phyloP scores from a whole-genome alignment of 1,284 basidiomycete genomes.

The Athelia psychrophila region DNA sequence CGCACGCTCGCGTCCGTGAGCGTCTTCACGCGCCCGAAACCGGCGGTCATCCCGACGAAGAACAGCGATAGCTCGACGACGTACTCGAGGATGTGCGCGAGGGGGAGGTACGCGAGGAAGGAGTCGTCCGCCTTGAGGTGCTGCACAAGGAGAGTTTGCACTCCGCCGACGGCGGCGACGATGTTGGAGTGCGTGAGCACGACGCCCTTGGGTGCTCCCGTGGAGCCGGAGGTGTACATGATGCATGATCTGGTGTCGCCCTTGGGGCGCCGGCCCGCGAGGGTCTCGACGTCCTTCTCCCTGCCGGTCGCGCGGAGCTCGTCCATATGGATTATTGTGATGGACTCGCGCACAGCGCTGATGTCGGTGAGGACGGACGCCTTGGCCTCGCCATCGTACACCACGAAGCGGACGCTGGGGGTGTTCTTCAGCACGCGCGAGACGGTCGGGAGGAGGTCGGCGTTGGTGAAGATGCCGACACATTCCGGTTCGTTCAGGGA shows the following conservation, averaged over 20 bases:
- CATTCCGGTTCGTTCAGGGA: slow-evolving; percentile 92
- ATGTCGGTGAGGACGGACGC: slow-evolving; percentile 59
- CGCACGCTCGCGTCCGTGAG: slow-evolving; percentile 89
- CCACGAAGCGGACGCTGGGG: slow-evolving; percentile 72
- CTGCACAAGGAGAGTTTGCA: slow-evolving; percentile 76
- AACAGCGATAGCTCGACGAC: slow-evolving; percentile 72
- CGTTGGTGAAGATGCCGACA: slow-evolving; percentile 90
- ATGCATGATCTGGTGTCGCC: slow-evolving; percentile 80
- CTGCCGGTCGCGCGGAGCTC: slow-evolving; percentile 69
- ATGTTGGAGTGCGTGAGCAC: slow-evolving; percentile 88
- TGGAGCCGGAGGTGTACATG: slow-evolving; percentile 97
- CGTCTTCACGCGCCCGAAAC: slow-evolving; percentile 95
- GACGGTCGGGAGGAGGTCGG: slow-evolving; percentile 78
- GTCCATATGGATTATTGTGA: slow-evolving; percentile 65
- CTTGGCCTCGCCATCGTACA: slow-evolving; percentile 82
- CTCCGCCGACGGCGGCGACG: slow-evolving; percentile 79
- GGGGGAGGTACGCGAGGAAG: slow-evolving; percentile 91
- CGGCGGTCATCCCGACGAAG: slow-evolving; percentile 72
- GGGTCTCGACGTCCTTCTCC: slow-evolving; percentile 44
- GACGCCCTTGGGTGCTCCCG: slow-evolving; percentile 93
- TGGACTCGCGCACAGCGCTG: slow-evolving; percentile 44
- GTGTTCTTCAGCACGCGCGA: slow-evolving; percentile 68
- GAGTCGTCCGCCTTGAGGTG: slow-evolving; percentile 68
- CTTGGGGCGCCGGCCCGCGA: slow-evolving; percentile 54
- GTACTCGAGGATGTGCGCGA: slow-evolving; percentile 89